Evolutionary conservation across 2,329 filamentous ascomycete genomes (phyloP).

Genomic region (Talaromyces sp.): DNA sequence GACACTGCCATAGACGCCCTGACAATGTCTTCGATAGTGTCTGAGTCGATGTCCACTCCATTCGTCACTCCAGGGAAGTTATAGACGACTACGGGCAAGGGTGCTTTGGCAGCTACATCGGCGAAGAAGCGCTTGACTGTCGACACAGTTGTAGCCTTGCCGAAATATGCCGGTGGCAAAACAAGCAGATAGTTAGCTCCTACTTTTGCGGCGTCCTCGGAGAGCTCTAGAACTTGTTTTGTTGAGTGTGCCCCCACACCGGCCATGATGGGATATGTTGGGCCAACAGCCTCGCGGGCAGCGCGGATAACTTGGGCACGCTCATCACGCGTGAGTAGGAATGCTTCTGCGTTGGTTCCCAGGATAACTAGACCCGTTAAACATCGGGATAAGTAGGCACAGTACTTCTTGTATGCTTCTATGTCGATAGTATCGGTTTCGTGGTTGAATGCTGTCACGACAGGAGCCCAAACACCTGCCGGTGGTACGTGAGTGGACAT

Average conservation of each 20-base stretch:
- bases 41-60: conserved; percentile 58
- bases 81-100: conserved; percentile 53
- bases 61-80: conserved; percentile 59
- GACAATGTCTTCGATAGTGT: conserved; percentile 46
- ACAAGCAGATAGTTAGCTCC: conserved; percentile 53
- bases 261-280: conserved; percentile 50
- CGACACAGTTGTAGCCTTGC: conserved; percentile 42
- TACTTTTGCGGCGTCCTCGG: conserved; percentile 28
- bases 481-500: conserved; percentile 5
- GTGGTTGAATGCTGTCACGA: conserved; percentile 44
- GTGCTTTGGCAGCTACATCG: conserved; percentile 35
- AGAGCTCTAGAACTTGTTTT: conserved; percentile 57
- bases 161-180: conserved; percentile 55
- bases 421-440: conserved; percentile 35
- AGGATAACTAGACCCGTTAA: conserved; percentile 42
- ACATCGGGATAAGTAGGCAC: conserved; percentile 36
- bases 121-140: neutral
- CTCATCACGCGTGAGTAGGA: conserved; percentile 48
- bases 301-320: conserved; percentile 45
- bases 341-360: conserved; percentile 46
- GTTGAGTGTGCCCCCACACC: conserved; percentile 66
- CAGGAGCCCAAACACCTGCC: conserved; percentile 36
- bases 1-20: conserved; percentile 27
- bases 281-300: conserved; percentile 22
- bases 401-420: conserved; percentile 38